phyloP scores from a whole-genome alignment of 2,329 filamentous ascomycete species.

The Ophiosphaerella korrae region DNA sequence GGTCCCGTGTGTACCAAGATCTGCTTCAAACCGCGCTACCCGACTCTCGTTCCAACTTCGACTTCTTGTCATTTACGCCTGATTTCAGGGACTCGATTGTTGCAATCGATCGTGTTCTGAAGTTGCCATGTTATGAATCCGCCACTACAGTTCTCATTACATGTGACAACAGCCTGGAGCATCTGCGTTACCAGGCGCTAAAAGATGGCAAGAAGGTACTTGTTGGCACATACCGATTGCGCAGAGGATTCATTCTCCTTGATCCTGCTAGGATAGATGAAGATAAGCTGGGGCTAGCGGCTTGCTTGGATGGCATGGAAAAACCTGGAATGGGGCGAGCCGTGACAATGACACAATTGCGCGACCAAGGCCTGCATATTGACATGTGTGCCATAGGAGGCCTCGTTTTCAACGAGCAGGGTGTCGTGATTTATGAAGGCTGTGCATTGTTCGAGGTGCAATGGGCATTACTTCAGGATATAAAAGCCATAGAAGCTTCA shows the following conservation, averaged over 20 bases:
- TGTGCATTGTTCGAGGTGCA: slow-evolving; percentile 52
- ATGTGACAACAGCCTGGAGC: slow-evolving; percentile 53
- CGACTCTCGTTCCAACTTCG: slow-evolving; percentile 52
- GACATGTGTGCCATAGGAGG: slow-evolving; percentile 50
- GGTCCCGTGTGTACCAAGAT: slow-evolving; percentile 41
- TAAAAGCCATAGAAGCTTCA: slow-evolving; percentile 32
- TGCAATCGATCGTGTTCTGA: slow-evolving; percentile 39
- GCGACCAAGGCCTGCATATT: slow-evolving; percentile 31
- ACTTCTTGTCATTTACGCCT: slow-evolving; percentile 52
- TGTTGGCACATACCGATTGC: slow-evolving; percentile 50
- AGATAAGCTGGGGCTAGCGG: slow-evolving; percentile 38
- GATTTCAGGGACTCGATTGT: slow-evolving; percentile 49
- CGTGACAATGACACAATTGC: slow-evolving; percentile 46
- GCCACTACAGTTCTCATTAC: slow-evolving; percentile 48
- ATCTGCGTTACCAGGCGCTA: slow-evolving; percentile 46
- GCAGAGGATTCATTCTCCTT: slow-evolving; percentile 51
- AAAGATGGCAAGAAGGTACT: slow-evolving; percentile 50
- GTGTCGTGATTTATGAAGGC: slow-evolving; percentile 50
- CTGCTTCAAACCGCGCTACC: slow-evolving; percentile 49
- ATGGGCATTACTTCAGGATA: slow-evolving; percentile 49
- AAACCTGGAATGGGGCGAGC: slow-evolving; percentile 40
- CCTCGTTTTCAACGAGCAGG: slow-evolving; percentile 47
- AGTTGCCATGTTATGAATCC: slow-evolving; percentile 40
- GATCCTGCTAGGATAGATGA: slow-evolving; percentile 42
- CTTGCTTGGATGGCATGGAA: slow-evolving; percentile 54